Evolutionary conservation across 2,329 filamentous ascomycete species (phyloP).

Genomic region (Cladosporium colombiae): DNA sequence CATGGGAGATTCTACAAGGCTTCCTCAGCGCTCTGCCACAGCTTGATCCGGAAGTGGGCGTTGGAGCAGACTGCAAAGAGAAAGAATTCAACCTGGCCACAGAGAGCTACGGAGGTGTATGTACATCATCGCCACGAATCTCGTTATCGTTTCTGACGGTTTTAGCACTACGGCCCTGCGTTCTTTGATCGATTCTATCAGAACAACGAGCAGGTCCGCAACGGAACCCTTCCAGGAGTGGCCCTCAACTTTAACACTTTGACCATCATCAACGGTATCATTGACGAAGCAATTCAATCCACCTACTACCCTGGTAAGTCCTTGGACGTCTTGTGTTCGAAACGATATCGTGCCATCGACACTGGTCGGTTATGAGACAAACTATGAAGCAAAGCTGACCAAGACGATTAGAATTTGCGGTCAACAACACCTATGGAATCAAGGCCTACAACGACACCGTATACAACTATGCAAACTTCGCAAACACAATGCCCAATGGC

Average conservation of each 20-base stretch:
- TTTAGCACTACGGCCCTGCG: slow-evolving; percentile 45
- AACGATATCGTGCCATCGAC: not conserved
- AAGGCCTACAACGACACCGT: slow-evolving; percentile 58
- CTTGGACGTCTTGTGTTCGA: not conserved
- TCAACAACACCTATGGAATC: slow-evolving; percentile 59
- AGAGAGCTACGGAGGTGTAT: slow-evolving; percentile 67
- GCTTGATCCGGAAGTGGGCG: slow-evolving; percentile 48
- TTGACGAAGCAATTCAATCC: slow-evolving; percentile 54
- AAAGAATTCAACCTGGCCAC: slow-evolving; percentile 61
- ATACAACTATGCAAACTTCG: slow-evolving; percentile 60
- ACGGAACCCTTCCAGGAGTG: slow-evolving; percentile 42
- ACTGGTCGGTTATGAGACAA: not conserved
- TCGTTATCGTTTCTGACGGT: not conserved
- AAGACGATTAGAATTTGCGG: slow-evolving; percentile 47
- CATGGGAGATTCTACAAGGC: slow-evolving; percentile 55
- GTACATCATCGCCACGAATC: not conserved
- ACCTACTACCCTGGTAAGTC: slow-evolving; percentile 44
- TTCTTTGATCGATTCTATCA: slow-evolving; percentile 61
- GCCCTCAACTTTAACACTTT: slow-evolving; percentile 54
- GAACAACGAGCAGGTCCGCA: slow-evolving; percentile 57
- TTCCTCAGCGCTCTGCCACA: slow-evolving; percentile 53
- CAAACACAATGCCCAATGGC: slow-evolving; percentile 49
- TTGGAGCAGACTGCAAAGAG: slow-evolving; percentile 36
- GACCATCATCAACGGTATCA: slow-evolving; percentile 59
- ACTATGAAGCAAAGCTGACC: not conserved